Evolutionary conservation across 306 rosid genomes (phyloP).

Genomic region (Prunus campanulata): DNA sequence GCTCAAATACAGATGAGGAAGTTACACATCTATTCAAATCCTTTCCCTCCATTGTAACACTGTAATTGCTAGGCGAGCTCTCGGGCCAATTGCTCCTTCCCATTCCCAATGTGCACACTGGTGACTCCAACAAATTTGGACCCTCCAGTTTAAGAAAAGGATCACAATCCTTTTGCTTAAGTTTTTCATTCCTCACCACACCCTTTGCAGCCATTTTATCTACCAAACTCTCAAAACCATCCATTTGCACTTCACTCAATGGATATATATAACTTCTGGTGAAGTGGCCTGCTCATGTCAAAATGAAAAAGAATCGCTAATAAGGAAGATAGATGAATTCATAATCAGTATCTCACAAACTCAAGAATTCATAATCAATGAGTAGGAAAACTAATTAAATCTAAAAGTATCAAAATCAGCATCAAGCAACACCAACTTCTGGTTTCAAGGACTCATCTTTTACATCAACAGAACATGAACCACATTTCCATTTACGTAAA

Average conservation of each 20-base stretch:
- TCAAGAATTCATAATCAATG: not conserved
- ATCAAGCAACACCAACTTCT: not conserved
- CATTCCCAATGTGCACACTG: slow-evolving; percentile 8
- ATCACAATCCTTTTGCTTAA: slow-evolving; percentile 28
- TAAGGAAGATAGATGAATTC: not conserved
- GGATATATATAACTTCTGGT: not conserved
- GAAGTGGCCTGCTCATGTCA: not conserved
- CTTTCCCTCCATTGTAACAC: slow-evolving; percentile 31
- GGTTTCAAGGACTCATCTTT: not conserved
- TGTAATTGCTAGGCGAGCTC: slow-evolving; percentile 21
- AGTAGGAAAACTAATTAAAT: not conserved
- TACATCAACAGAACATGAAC: not conserved
- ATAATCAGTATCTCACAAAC: not conserved
- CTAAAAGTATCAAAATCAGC: not conserved
- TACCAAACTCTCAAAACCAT: slow-evolving; percentile 15
- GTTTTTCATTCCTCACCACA: slow-evolving; percentile 28
- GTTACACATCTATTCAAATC: slow-evolving; percentile 28
- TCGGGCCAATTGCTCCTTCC: slow-evolving; percentile 30
- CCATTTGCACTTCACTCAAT: slow-evolving; percentile 26
- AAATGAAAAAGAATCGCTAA: not conserved
- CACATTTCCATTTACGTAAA: not conserved
- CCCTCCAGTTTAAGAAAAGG: slow-evolving; percentile 26
- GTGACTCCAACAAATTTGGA: slow-evolving; percentile 18
- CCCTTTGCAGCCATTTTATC: slow-evolving; percentile 40
- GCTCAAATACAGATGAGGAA: slow-evolving; percentile 43